phyloP scores from a whole-genome alignment of 1,284 basidiomycete species.

The Ganoderma multipileum region DNA sequence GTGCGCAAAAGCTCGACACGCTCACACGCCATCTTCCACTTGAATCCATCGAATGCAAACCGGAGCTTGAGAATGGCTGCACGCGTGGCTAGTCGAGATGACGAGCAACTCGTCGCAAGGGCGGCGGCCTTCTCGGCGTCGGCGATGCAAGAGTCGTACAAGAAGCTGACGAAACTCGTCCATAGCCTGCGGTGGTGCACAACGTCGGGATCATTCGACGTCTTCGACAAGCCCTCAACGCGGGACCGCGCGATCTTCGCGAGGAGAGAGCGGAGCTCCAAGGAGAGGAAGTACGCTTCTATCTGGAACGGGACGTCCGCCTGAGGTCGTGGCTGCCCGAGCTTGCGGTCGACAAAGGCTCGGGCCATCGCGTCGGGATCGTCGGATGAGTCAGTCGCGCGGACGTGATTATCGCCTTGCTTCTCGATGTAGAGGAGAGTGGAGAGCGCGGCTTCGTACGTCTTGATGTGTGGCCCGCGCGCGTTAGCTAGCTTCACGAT shows the following conservation, averaged over 20 bases:
- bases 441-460: conserved; percentile 60
- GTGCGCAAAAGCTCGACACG: conserved; percentile 13
- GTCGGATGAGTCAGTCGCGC: conserved; percentile 37
- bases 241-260: conserved; percentile 38
- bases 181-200: conserved; percentile 37
- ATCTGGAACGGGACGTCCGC: conserved; percentile 60
- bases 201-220: conserved; percentile 3
- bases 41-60: conserved; percentile 46
- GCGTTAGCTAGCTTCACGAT: conserved; percentile 47
- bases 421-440: conserved; percentile 58
- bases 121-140: conserved; percentile 52
- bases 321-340: conserved; percentile 61
- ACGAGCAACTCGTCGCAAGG: conserved; percentile 44
- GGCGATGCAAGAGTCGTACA: conserved; percentile 47
- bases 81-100: conserved; percentile 43
- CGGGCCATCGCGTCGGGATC: conserved; percentile 53
- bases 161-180: conserved; percentile 47
- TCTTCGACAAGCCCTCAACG: conserved; percentile 19
- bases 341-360: conserved; percentile 50
- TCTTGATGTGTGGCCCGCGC: conserved; percentile 55
- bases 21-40: conserved; percentile 39
- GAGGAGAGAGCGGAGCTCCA: conserved; percentile 53
- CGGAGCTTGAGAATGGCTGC: conserved; percentile 45
- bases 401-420: conserved; percentile 42
- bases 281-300: conserved; percentile 57